Evolutionary conservation across 129 eudicot species (phyloP).

Genomic region (Smallanthus sonchifolius): DNA sequence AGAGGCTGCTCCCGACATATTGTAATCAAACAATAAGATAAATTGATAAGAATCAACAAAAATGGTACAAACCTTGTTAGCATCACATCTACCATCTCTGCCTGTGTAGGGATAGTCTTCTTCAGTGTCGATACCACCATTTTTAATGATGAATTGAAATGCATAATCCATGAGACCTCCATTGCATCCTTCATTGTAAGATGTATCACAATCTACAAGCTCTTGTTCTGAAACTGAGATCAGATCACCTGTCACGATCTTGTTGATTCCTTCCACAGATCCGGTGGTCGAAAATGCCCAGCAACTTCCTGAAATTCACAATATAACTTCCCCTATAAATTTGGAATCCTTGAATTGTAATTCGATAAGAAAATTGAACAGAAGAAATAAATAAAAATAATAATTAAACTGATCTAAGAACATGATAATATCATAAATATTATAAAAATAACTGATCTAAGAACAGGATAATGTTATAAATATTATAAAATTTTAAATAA

Average conservation of each 20-base stretch:
- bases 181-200: constrained; percentile 67
- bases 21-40: not conserved
- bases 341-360: too few species aligned
- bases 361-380: too few species aligned
- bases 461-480: too few species aligned
- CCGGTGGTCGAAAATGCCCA: constrained; percentile 90
- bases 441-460: too few species aligned
- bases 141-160: constrained; percentile 65
- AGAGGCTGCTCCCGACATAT: not conserved
- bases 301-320: constrained; percentile 69
- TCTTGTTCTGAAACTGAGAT: constrained; percentile 78
- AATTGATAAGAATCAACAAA: not conserved
- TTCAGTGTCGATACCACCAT: constrained; percentile 88
- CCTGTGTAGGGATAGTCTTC: constrained; percentile 76
- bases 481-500: too few species aligned
- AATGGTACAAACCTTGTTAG: constrained; percentile 41
- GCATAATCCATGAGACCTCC: constrained; percentile 99
- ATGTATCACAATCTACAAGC: constrained; percentile 80
- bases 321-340: not conserved
- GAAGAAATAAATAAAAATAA: too few species aligned
- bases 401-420: too few species aligned
- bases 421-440: too few species aligned
- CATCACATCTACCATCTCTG: constrained; percentile 67
- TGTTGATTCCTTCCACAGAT: constrained; percentile 82
- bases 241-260: constrained; percentile 64